Conservation (phyloP, 73 alveolate genomes). For the Diophrys appendiculata region DNA sequence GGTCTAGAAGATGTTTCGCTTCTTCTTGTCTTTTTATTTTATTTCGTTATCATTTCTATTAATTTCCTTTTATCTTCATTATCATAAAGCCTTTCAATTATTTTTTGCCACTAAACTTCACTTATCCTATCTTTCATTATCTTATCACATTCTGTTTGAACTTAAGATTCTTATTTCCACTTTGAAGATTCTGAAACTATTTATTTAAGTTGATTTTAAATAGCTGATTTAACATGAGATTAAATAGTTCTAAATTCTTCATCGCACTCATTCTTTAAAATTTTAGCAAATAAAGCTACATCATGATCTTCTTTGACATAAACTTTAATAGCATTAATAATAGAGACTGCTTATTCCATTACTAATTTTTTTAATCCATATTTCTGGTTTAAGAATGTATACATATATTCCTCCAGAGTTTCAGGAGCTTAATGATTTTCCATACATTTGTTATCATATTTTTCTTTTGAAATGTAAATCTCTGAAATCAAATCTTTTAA, state of each 20-base stretch:
- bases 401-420: slow-evolving; percentile 90
- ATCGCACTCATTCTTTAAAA: slow-evolving; percentile 86
- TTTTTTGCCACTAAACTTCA: slow-evolving; percentile 54
- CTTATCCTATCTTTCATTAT: slow-evolving; percentile 28
- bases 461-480: slow-evolving; percentile 76
- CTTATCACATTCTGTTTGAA: too few relatives aligned
- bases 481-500: slow-evolving; percentile 87
- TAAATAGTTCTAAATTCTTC: slow-evolving; percentile 89
- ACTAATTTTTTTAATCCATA: slow-evolving; percentile 88
- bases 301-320: slow-evolving; percentile 85
- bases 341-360: slow-evolving; percentile 84
- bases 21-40: too few relatives aligned
- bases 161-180: too few relatives aligned
- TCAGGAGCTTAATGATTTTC: slow-evolving; percentile 83
- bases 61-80: slow-evolving; percentile 47
- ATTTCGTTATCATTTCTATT: too few relatives aligned
- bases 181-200: too few relatives aligned
- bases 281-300: slow-evolving; percentile 85
- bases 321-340: slow-evolving; percentile 76
- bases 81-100: slow-evolving; percentile 37
- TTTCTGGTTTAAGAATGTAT: slow-evolving; percentile 85
- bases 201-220: too few relatives aligned
- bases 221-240: too few relatives aligned
- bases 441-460: slow-evolving; percentile 81
- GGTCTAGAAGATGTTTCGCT: not conserved